Evolutionary conservation across 306 rosid genomes (phyloP).

Genomic region (Vigna nakashimae): DNA sequence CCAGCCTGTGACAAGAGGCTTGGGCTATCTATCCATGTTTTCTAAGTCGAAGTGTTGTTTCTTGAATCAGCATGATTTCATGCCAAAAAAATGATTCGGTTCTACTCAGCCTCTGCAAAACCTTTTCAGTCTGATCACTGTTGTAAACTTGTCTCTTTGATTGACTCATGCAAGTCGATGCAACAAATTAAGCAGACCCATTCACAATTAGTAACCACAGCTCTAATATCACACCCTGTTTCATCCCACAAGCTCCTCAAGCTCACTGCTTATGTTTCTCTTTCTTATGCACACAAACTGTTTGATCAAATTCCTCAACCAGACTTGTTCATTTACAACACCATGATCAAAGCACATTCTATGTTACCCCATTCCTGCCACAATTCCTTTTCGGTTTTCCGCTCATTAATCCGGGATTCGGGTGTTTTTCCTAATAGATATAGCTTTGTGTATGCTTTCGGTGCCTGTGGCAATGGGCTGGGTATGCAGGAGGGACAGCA

Average conservation of each 20-base stretch:
- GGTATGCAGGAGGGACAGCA: constrained; percentile 59
- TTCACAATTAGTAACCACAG: constrained; percentile 57
- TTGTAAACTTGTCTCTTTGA: constrained; percentile 37
- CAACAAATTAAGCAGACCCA: constrained; percentile 62
- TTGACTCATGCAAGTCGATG: constrained; percentile 61
- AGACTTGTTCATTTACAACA: constrained; percentile 63
- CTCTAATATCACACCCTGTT: constrained; percentile 50
- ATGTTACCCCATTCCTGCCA: constrained; percentile 47
- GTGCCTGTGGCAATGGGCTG: constrained; percentile 68
- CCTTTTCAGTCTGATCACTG: constrained; percentile 36
- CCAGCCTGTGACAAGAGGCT: background rate
- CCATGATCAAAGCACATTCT: constrained; percentile 64
- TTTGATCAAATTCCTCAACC: constrained; percentile 64
- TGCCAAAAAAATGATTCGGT: constrained; percentile 46
- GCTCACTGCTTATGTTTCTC: constrained; percentile 42
- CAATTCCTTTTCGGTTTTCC: constrained; percentile 47
- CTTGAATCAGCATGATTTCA: background rate
- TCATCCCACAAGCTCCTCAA: constrained; percentile 56
- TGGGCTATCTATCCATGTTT: background rate
- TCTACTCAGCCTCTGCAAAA: constrained; percentile 43
- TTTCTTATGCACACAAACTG: constrained; percentile 61
- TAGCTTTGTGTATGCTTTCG: constrained; percentile 61
- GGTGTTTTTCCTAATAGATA: constrained; percentile 53
- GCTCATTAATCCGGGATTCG: constrained; percentile 38
- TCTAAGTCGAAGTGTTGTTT: background rate